Percentiles rank a stretch among this genome's conserved stretches.
phyloP scores from a whole-genome alignment of 495 filamentous ascomycete species.

The Penicillium dipodomyicola region DNA sequence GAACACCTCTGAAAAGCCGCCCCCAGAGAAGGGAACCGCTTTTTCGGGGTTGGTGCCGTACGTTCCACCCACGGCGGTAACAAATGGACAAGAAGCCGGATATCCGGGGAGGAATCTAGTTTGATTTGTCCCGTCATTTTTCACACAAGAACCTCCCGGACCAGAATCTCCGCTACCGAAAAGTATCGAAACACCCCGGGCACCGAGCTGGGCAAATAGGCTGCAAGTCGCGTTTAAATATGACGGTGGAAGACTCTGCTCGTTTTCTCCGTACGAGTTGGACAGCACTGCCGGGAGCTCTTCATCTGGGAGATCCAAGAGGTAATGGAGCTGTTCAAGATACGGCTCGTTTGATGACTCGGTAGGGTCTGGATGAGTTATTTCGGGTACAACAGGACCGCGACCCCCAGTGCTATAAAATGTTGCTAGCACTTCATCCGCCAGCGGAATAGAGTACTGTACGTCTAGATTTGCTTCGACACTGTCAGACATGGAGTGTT shows the following conservation, averaged over 20 bases:
- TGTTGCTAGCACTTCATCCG: constrained; percentile 54
- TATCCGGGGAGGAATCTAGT: constrained; percentile 66
- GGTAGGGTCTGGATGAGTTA: constrained; percentile 39
- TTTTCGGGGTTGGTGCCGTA: constrained; percentile 51
- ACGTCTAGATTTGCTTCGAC: constrained; percentile 71
- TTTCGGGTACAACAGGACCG: constrained; percentile 54
- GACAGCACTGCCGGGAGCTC: constrained; percentile 71
- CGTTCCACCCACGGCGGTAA: constrained; percentile 75
- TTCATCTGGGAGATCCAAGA: constrained; percentile 57
- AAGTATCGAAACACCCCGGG: constrained; percentile 68
- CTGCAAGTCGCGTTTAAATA: constrained; percentile 68
- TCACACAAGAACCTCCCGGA: constrained; percentile 57
- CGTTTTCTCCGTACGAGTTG: constrained; percentile 62
- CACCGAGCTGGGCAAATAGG: constrained; percentile 68
- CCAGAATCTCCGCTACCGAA: constrained; percentile 73
- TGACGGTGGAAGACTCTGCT: constrained; percentile 49
- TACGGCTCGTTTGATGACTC: constrained; percentile 75
- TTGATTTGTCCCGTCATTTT: constrained; percentile 62
- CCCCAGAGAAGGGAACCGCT: constrained; percentile 58
- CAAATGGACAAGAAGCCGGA: constrained; percentile 77
- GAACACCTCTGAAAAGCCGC: constrained; percentile 74
- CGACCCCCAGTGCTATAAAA: constrained; percentile 68
- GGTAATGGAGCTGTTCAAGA: constrained; percentile 71
- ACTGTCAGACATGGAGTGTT: constrained; percentile 35
- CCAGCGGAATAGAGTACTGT: constrained; percentile 64